These are phyloP conservation scores for Cladosporium sp. DNA, from an alignment of 2,329 filamentous ascomycete species.

Conservation along the genomic window DNA sequence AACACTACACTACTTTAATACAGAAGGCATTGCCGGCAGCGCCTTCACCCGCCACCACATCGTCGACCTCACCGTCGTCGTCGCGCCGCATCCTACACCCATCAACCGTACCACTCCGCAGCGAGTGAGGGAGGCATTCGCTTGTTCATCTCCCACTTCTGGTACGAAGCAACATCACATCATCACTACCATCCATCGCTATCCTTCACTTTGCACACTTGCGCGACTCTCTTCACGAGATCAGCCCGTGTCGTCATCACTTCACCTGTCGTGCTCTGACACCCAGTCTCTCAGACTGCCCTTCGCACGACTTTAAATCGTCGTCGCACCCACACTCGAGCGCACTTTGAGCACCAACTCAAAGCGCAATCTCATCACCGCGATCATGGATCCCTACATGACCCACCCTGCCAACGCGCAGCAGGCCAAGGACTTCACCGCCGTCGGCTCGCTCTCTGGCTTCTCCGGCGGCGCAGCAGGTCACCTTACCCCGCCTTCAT, in stretches of 20 bases:
- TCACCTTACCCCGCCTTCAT: conserved; percentile 79
- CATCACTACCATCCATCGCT: conserved; percentile 10
- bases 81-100: conserved; percentile 6
- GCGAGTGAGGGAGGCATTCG: conserved; percentile 31
- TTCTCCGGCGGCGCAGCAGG: conserved; percentile 77
- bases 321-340: conserved; percentile 19
- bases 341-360: conserved; percentile 19
- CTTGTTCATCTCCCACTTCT: conserved; percentile 31
- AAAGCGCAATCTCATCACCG: conserved; percentile 25
- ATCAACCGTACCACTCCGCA: conserved; percentile 23
- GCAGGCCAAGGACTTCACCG: conserved; percentile 95
- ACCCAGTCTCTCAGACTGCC: conserved; percentile 17
- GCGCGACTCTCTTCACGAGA: conserved; percentile 16
- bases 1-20: conserved; percentile 16
- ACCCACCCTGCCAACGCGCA: conserved; percentile 88
- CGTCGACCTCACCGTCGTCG: conserved; percentile 14
- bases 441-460: conserved; percentile 78
- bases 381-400: conserved; percentile 76
- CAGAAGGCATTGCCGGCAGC: conserved; percentile 23
- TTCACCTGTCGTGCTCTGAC: conserved; percentile 12
- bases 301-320: conserved; percentile 7
- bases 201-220: conserved; percentile 9
- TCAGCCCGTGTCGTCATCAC: conserved; percentile 10
- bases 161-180: conserved; percentile 21
- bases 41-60: conserved; percentile 20